Base-by-base conservation (phyloP, 495 filamentous ascomycete species). In the Neurospora hispaniola region DNA sequence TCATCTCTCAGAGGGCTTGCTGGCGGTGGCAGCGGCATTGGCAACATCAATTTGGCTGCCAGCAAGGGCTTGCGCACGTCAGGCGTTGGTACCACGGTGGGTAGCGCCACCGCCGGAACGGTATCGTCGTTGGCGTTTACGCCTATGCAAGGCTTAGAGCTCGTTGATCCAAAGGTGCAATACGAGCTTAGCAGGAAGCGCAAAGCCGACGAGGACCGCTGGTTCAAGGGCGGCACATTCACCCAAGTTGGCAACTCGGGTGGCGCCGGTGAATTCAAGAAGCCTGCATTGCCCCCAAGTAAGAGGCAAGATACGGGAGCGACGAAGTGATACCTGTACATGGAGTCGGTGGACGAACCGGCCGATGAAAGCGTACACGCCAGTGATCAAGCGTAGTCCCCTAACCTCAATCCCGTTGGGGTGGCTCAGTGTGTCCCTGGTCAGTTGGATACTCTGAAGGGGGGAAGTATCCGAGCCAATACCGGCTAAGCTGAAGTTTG, bases 171-270 rank as follows among this genome's bases (percentile, higher is more conserved):
- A 69, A 98, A 96, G 85, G 88, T 93, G 71, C 89, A 91, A 76
- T 91, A 92, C 3, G 94, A 93, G 81, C 81, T 94, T 76, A 93
- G 84, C 76, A 86, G 93, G 74, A 98, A 98, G 84, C 85, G 92
- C 77, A 96, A 96, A 77, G 95, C 94, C 6, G 95, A 98, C 75
- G 93, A 96, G 78, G 95, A 98, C 79, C 85, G 93, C 48, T 98
- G 94, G 91, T 98, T 98, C 83, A 96, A 93, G 79, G 92, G 93
- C 31, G 96, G 96, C 3, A 96, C 94, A 5, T 99, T 99, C 74
- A 98, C 96, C 38, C 94, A 97, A 83, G 89, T 97, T 71, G 91
- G 92, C 18, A 84, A 86, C 73, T 35, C 76, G 38, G 80, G 80
- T 20, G 74, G 73, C 4, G 31, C 40, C 11, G 73, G 76, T 23